Base-by-base conservation (phyloP, 2,329 filamentous ascomycete species). In the Colletotrichum caudatum region DNA sequence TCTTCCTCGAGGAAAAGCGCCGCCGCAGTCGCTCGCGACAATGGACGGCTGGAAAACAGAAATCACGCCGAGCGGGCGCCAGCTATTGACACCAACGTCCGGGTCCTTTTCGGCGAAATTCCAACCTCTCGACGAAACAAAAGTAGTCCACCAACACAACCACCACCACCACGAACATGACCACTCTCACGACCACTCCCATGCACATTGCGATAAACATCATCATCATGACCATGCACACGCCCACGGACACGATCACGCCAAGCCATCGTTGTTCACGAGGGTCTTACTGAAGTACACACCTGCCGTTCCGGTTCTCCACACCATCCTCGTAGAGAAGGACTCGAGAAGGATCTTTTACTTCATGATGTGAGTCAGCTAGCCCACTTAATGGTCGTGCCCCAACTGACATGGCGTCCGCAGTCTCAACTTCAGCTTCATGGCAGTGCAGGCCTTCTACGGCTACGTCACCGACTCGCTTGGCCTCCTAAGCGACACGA, bases 291-390 rank as follows among this genome's bases (percentile, higher is more conserved):
- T 98, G n/a, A 87, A 87, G 0, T 86, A 89, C 66, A 92, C 91
- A 14, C 87, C 92, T 60, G 85, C 86, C 35, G 94, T 92, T 79
- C 95, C 95, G 0, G 86, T 98, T 44, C 77, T 98, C 23, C 91
- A 98, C 78, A 92, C 94, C 64, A 94, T 99, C 70, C 83, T 99
- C 76, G 90, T 91, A 18, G 95, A 98, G 78, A 94, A 94, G 77
- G 95, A 99, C 80, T 98, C 95, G 20, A 89, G 96, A 70, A 90
- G 95, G 56, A 98, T 99, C 74, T 97, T 97, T 76, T 99, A 99
- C 82, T 99, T 98, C 77, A 97, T 97, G 90, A 89, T 87, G 93
- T 97, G 85, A 78, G 91, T 80, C 26, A 1, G 33, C 2, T 37
- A 51, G 16, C 9, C 53, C 58, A 66, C 26, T 8, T 26, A 2